These are phyloP conservation scores for Phytophthora ramorum DNA, from an alignment of 352 stramenopile genomes.

Conservation along the genomic window DNA sequence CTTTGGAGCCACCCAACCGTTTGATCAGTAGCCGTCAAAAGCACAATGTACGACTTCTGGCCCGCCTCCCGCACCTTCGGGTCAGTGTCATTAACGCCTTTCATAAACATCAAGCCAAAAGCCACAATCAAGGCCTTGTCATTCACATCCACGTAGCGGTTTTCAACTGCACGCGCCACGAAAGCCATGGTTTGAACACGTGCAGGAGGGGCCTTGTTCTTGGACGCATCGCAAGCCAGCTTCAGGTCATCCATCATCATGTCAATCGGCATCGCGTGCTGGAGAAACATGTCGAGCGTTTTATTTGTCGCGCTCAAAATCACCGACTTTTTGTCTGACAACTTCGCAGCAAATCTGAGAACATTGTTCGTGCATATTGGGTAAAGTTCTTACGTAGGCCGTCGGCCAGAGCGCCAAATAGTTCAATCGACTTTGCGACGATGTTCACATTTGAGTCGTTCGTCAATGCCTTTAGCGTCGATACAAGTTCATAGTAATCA, in stretches of 20 bases:
- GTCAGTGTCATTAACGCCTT: slow-evolving; percentile 77
- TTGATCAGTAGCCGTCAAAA: slow-evolving; percentile 65
- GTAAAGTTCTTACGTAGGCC: slow-evolving; percentile 85
- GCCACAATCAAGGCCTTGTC: slow-evolving; percentile 74
- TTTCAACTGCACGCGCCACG: slow-evolving; percentile 73
- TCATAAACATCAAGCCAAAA: slow-evolving; percentile 68
- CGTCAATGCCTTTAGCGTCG: slow-evolving; percentile 77
- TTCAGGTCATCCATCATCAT: slow-evolving; percentile 91
- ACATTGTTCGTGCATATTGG: slow-evolving; percentile 76
- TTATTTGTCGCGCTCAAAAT: slow-evolving; percentile 87
- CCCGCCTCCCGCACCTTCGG: slow-evolving; percentile 82
- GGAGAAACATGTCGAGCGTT: slow-evolving; percentile 78
- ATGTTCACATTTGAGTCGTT: slow-evolving; percentile 92
- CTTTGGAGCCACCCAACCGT: slow-evolving; percentile 59
- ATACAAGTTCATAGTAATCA: slow-evolving; percentile 89
- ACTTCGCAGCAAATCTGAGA: slow-evolving; percentile 79
- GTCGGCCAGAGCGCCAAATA: slow-evolving; percentile 79
- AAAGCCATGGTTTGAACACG: slow-evolving; percentile 82
- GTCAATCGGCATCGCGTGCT: slow-evolving; percentile 86
- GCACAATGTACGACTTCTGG: slow-evolving; percentile 63
- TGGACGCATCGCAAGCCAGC: slow-evolving; percentile 64
- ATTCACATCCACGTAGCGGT: slow-evolving; percentile 63
- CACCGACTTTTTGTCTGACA: slow-evolving; percentile 90
- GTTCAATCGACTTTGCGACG: slow-evolving; percentile 85
- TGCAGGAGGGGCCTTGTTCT: slow-evolving; percentile 85